Evolutionary conservation across 2,329 filamentous ascomycete species (phyloP).

Genomic region (Tricladium varicosporioides): DNA sequence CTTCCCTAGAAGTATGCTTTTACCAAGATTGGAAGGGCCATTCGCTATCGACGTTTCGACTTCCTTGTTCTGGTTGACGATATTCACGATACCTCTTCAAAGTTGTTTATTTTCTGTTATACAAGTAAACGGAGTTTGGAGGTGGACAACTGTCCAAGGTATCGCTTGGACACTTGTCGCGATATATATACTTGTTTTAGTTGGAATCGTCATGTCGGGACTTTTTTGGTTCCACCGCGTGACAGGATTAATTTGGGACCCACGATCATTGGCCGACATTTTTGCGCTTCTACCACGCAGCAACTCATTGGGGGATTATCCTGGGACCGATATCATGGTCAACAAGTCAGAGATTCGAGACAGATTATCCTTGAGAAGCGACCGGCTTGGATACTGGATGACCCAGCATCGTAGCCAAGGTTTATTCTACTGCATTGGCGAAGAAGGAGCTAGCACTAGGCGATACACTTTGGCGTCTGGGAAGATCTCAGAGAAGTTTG

Average conservation of each 20-base stretch:
- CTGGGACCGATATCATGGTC: constrained; percentile 61
- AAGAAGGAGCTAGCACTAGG: constrained; percentile 50
- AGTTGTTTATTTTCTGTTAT: constrained; percentile 72
- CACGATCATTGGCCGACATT: constrained; percentile 77
- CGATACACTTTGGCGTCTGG: constrained; percentile 50
- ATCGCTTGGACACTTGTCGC: constrained; percentile 76
- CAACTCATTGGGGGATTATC: constrained; percentile 73
- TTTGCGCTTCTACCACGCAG: constrained; percentile 75
- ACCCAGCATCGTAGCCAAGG: constrained; percentile 59
- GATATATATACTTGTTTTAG: constrained; percentile 67
- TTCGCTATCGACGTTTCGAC: constrained; percentile 65
- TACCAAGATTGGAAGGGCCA: constrained; percentile 67
- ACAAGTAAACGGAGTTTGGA: constrained; percentile 60
- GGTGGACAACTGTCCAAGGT: constrained; percentile 76
- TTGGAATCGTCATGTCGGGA: constrained; percentile 56
- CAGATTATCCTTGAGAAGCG: constrained; percentile 54
- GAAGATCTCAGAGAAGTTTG: constrained; percentile 42
- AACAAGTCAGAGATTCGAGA: constrained; percentile 51
- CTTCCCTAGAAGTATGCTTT: constrained; percentile 61
- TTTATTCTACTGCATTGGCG: constrained; percentile 79
- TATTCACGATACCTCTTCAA: constrained; percentile 79
- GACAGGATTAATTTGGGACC: constrained; percentile 84
- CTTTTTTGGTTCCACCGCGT: constrained; percentile 62
- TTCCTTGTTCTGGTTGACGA: constrained; percentile 71
- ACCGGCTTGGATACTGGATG: constrained; percentile 85